Percentiles rank a stretch among this genome's conserved stretches.
phyloP scores from a whole-genome alignment of 805 yeast genomes.

The Brettanomyces sp. region DNA sequence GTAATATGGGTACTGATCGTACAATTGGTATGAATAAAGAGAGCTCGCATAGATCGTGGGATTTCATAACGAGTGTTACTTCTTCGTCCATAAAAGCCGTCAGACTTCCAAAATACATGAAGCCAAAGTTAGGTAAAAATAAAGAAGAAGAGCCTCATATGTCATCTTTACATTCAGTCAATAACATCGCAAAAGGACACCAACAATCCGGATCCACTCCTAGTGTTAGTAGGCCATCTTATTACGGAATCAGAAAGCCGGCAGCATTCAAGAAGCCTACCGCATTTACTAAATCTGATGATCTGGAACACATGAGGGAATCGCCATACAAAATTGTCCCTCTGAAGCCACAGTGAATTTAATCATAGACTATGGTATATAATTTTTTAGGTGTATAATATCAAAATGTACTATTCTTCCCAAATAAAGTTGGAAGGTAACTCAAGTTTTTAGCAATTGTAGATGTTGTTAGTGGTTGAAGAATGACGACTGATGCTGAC shows the following conservation, averaged over 20 bases:
- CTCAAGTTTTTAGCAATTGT: too few species aligned
- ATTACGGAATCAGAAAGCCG: conserved; percentile 19
- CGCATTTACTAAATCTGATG: conserved; percentile 7
- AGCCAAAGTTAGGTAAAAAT: conserved; percentile 12
- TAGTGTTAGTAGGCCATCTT: background rate
- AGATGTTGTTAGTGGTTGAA: too few species aligned
- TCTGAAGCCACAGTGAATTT: background rate
- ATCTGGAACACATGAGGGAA: background rate
- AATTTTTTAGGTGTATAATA: too few species aligned
- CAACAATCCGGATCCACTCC: too few species aligned
- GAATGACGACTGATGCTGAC: too few species aligned
- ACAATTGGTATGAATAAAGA: background rate
- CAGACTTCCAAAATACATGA: conserved; percentile 23
- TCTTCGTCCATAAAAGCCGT: conserved; percentile 13
- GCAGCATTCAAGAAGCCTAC: conserved; percentile 26
- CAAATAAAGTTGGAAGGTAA: background rate
- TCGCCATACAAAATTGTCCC: conserved; percentile 1
- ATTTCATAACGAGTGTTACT: background rate
- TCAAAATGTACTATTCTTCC: too few species aligned
- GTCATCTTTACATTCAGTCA: conserved; percentile 5
- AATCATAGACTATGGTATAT: background rate
- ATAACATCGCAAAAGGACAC: background rate
- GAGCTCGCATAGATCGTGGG: conserved; percentile 2
- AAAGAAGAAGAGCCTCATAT: conserved; percentile 3
- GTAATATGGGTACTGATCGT: too few species aligned